Evolutionary conservation across 768 basidiomycete genomes (phyloP).

Genomic region (Psilocybe azurescens): DNA sequence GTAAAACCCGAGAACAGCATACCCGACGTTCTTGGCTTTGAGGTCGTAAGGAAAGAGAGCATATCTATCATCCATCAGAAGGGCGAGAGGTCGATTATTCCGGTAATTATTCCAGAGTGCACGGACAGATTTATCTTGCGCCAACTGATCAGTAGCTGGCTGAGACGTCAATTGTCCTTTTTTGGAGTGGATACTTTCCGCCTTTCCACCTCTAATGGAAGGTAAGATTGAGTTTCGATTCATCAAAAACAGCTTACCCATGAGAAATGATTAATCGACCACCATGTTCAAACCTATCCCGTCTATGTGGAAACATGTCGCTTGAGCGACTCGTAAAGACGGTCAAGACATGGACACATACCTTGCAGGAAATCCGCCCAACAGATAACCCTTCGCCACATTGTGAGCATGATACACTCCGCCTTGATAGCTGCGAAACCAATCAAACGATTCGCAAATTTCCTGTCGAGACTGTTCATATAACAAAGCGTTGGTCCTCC

Average conservation of each 20-base stretch:
- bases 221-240: not conserved
- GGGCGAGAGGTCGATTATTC: slow-evolving; percentile 62
- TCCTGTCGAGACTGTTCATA: slow-evolving; percentile 76
- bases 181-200: slow-evolving; percentile 56
- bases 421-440: slow-evolving; percentile 79
- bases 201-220: slow-evolving; percentile 64
- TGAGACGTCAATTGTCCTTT: slow-evolving; percentile 44
- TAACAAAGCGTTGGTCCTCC: slow-evolving; percentile 1
- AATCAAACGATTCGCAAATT: slow-evolving; percentile 79
- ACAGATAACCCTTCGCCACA: slow-evolving; percentile 74
- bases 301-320: slow-evolving; percentile 43
- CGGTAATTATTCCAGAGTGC: slow-evolving; percentile 66
- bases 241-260: slow-evolving; percentile 55
- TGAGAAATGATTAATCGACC: slow-evolving; percentile 84
- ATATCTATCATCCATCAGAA: slow-evolving; percentile 80
- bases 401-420: slow-evolving; percentile 74
- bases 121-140: slow-evolving; percentile 71
- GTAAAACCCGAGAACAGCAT: slow-evolving; percentile 72
- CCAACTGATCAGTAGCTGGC: slow-evolving; percentile 68
- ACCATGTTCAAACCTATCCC: slow-evolving; percentile 66
- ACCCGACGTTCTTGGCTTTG: slow-evolving; percentile 45
- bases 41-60: slow-evolving; percentile 76
- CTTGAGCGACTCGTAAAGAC: not conserved
- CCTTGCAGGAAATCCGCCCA: slow-evolving; percentile 74
- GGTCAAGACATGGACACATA: slow-evolving; percentile 32